Conservation (phyloP, 2,329 filamentous ascomycete genomes). For the Chalaropsis ovoidea region DNA sequence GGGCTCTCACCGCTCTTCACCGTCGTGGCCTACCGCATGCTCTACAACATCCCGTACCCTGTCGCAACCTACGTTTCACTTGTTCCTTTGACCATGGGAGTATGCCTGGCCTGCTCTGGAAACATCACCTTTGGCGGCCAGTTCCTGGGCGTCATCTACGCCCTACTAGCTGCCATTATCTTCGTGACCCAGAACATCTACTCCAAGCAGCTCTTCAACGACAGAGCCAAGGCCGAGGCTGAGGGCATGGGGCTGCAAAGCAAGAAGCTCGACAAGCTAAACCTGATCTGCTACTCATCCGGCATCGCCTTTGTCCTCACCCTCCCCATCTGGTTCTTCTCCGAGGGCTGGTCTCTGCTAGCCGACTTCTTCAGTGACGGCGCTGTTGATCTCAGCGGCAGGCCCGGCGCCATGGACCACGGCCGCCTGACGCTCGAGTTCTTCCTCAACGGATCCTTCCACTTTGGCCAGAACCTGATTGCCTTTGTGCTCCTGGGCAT, state of each 20-base stretch:
- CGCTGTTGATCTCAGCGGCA: slow-evolving; percentile 51
- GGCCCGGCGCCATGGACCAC: slow-evolving; percentile 62
- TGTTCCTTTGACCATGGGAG: slow-evolving; percentile 84
- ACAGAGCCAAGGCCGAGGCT: slow-evolving; percentile 73
- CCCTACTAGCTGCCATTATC: slow-evolving; percentile 79
- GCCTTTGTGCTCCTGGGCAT: slow-evolving; percentile 87
- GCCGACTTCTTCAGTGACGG: slow-evolving; percentile 72
- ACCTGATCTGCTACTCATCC: slow-evolving; percentile 93
- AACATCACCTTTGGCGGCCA: slow-evolving; percentile 69
- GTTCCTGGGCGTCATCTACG: slow-evolving; percentile 78
- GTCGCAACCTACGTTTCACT: slow-evolving; percentile 77
- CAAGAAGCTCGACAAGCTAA: slow-evolving; percentile 89
- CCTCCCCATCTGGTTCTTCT: slow-evolving; percentile 84
- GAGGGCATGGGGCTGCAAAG: slow-evolving; percentile 52
- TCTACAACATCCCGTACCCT: slow-evolving; percentile 84
- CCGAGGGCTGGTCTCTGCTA: slow-evolving; percentile 69
- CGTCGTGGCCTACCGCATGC: slow-evolving; percentile 78
- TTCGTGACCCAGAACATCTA: slow-evolving; percentile 99
- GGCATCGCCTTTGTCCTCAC: slow-evolving; percentile 84
- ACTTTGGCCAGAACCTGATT: slow-evolving; percentile 92
- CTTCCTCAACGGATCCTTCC: slow-evolving; percentile 91
- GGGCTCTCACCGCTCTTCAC: slow-evolving; percentile 93
- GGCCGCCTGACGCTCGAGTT: slow-evolving; percentile 72
- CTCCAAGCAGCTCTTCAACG: slow-evolving; percentile 95
- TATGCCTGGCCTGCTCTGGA: slow-evolving; percentile 90